Evolutionary conservation across 805 yeast species (phyloP), one percentile per base, ranked within the genome.

Genomic region (Wickerhamomyces strasburgensis): DNA sequence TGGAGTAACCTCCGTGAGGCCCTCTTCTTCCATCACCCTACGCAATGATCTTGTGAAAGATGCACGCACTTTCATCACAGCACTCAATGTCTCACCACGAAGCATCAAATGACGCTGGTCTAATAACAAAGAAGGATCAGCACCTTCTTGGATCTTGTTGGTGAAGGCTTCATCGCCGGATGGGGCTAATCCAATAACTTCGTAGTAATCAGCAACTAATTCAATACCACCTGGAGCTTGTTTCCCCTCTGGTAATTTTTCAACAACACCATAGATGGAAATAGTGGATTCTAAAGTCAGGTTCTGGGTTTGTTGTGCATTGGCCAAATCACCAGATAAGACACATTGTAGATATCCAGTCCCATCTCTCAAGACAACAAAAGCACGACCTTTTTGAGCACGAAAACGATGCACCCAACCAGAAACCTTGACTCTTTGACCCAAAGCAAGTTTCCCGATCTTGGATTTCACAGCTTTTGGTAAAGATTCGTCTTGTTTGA

Each of bases 381-480:
- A 93, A 14, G 84, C 93, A 32, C 87, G 74, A 31, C 95, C 96
- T 69, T 94, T 93, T 64, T 93, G 98, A 30, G 78, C 52, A 63
- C 99, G 81, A 52, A 94, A 71, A 61, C 98, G 82, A 64, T 93
- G 99, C 44, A 93, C 73, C 99, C 99, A 93, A 44, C 98, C 99
- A 47, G 78, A 79, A 30, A 90, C 81, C 38, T 70, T 59, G 37
- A 87, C 87, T 62, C 99, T 78, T 44, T 67, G 50, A 40, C 78
- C 93, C 29, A 87, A 71, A 8, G 71, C 50, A 43, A 67, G 61
- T 3, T 36, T 33, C 24, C 34, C 39, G 53, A 93, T 74, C 65
- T 86, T 89, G 60, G 78, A 72, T 55, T 67, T 75, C 38, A 62
- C 57, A 31, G 97, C 90, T 25, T 52, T 57, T 38, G 95, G 88